These are phyloP conservation scores for Alternaria solani DNA, from an alignment of 2,329 filamentous ascomycete genomes.

Conservation along the genomic window DNA sequence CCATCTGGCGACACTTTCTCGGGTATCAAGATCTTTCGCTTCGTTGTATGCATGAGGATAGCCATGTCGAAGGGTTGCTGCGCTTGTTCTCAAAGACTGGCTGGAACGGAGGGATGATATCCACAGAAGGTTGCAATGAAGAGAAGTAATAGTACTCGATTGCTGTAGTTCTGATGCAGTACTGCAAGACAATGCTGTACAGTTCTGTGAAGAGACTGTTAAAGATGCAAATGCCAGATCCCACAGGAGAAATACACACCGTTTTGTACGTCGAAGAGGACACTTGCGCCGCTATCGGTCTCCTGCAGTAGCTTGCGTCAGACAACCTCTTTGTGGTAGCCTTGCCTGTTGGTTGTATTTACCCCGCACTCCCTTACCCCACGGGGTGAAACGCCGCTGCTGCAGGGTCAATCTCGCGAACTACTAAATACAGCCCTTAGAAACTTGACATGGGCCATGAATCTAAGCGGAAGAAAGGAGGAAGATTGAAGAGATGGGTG, in stretches of 20 bases:
- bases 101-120: neutral
- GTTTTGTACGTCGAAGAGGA: slow-evolving; percentile 21
- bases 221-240: neutral
- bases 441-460: neutral
- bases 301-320: slow-evolving; percentile 30
- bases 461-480: neutral
- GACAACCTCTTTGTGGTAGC: slow-evolving; percentile 30
- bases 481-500: neutral
- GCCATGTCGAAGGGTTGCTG: slow-evolving; percentile 35
- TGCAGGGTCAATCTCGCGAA: neutral
- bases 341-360: slow-evolving; percentile 34
- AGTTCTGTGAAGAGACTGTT: neutral
- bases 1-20: slow-evolving; percentile 85
- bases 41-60: slow-evolving; percentile 37
- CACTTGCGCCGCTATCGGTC: slow-evolving; percentile 39
- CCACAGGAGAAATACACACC: neutral
- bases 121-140: neutral
- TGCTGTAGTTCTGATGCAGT: too few relatives aligned
- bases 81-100: neutral
- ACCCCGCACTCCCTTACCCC: slow-evolving; percentile 46
- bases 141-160: neutral
- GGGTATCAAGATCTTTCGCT: slow-evolving; percentile 71
- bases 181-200: neutral
- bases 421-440: neutral
- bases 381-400: slow-evolving; percentile 22